Base-by-base conservation (phyloP, 2,329 filamentous ascomycete genomes). In the Neoascochyta sp. region DNA sequence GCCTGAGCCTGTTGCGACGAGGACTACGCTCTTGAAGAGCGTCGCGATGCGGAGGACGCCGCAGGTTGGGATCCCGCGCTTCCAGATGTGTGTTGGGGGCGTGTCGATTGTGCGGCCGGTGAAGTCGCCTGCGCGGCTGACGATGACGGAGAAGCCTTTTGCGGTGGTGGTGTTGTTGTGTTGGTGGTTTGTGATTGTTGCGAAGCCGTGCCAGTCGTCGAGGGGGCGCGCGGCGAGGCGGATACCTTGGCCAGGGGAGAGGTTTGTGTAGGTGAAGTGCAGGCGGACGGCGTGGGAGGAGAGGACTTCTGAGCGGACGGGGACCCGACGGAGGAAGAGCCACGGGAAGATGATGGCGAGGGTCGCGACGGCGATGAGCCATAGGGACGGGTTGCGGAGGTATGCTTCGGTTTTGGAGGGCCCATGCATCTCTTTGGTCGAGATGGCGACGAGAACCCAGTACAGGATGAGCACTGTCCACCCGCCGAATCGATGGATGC, bases 271-370 rank as follows among this genome's bases (percentile, higher is more conserved):
- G 15, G 59, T 46, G 38, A 62, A 63, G 57, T 83, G 78, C 9
- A 92, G 72, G 25, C 83, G 76, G 16, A 86, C 67, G 26, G 85
- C 85, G 60, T 90, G 86, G 21, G 72, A 60, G 0, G 86, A 92
- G 9, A 92, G 76, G 4, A 74, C 68, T 57, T 89, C 81, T 8
- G 81, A 70, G 13, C 74, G 66, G 30, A 90, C 80, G 7, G 69
- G 62, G 16, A 86, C 77, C 43, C 77, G 80, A 32, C 83, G 78
- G 11, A 92, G 75, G 41, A 77, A 73, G 2, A 83, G 54, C 85
- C 86, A 93, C 0, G 86, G 83, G 31, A 83, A 80, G 24, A 83
- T 69, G 46, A 90, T 75, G 43, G 81, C 77, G 24, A 73, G 54
- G 1, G 84, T 86, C 24, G 80, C 78, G 21, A 77, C 59, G 14